A percentile compares a stretch with the other conserved stretches of the same genome.
phyloP scores from a whole-genome alignment of 2,329 filamentous ascomycete genomes.

The Sclerotinia spermophila region DNA sequence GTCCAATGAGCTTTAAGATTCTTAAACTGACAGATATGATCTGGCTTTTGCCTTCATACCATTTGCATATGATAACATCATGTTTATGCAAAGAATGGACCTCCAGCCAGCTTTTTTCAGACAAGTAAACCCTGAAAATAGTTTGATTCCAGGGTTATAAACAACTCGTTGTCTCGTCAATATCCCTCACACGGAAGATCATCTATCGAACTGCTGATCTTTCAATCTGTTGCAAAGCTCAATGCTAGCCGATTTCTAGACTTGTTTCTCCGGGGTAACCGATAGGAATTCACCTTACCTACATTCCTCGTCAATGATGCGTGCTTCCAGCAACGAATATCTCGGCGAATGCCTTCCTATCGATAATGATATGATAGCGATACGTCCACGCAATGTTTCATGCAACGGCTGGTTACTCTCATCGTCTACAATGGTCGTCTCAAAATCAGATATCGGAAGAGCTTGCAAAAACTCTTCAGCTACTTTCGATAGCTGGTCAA shows the following conservation, averaged over 20 bases:
- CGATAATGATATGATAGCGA: conserved; percentile 20
- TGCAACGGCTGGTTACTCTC: conserved; percentile 14
- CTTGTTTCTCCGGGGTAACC: conserved; percentile 13
- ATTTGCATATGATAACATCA: conserved; percentile 11
- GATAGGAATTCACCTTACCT: conserved; percentile 16
- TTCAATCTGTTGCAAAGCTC: background rate
- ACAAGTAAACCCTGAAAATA: background rate
- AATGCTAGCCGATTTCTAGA: background rate
- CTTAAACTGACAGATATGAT: conserved; percentile 9
- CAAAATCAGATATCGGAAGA: conserved; percentile 11
- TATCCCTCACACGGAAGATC: conserved; percentile 4
- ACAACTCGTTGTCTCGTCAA: conserved; percentile 17
- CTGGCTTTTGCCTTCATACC: conserved; percentile 6
- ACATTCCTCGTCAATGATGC: conserved; percentile 17
- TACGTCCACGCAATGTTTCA: conserved; percentile 9
- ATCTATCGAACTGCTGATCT: conserved; percentile 8
- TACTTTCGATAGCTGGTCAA: background rate
- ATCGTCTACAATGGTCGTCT: conserved; percentile 17
- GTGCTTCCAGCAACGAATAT: conserved; percentile 9
- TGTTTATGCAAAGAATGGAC: conserved; percentile 14
- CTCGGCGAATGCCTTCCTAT: conserved; percentile 11
- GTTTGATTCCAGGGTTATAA: conserved; percentile 16
- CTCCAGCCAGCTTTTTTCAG: conserved; percentile 12
- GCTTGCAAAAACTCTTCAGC: background rate
- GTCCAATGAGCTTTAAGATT: conserved; percentile 5